These are phyloP conservation scores for Cladophialophora yegresii DNA, from an alignment of 2,329 filamentous ascomycete genomes.

Conservation along the genomic window DNA sequence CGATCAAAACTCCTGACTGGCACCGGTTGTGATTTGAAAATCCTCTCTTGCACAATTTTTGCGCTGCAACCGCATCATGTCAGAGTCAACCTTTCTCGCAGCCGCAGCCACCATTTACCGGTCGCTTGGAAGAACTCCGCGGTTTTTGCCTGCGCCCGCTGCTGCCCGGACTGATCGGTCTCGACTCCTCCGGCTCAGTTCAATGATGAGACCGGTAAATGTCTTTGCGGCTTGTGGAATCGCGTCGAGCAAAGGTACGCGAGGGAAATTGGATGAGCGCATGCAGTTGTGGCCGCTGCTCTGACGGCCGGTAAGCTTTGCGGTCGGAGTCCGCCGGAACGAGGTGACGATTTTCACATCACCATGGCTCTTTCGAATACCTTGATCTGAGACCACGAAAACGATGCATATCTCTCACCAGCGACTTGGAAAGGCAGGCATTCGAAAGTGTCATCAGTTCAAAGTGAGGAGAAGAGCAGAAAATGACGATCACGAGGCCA, in stretches of 20 bases:
- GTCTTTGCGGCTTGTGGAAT: neutral
- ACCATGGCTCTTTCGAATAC: neutral
- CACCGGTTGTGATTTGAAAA: slow-evolving; percentile 10
- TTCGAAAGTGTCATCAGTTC: neutral
- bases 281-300: neutral
- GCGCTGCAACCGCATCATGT: slow-evolving; percentile 3
- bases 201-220: neutral
- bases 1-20: slow-evolving; percentile 35
- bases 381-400: neutral
- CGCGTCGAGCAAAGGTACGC: neutral
- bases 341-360: neutral
- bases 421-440: neutral
- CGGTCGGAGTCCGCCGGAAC: too few relatives aligned
- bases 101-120: neutral
- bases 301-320: neutral
- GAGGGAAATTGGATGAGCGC: neutral
- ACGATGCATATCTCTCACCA: neutral
- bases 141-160: neutral
- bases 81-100: neutral
- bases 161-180: neutral
- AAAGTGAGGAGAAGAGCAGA: slow-evolving; percentile 2
- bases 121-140: slow-evolving; percentile 5
- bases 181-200: neutral
- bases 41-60: slow-evolving; percentile 8
- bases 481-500: neutral